Conservation (phyloP, 306 rosid species). For the Adenanthera pavonina region DNA sequence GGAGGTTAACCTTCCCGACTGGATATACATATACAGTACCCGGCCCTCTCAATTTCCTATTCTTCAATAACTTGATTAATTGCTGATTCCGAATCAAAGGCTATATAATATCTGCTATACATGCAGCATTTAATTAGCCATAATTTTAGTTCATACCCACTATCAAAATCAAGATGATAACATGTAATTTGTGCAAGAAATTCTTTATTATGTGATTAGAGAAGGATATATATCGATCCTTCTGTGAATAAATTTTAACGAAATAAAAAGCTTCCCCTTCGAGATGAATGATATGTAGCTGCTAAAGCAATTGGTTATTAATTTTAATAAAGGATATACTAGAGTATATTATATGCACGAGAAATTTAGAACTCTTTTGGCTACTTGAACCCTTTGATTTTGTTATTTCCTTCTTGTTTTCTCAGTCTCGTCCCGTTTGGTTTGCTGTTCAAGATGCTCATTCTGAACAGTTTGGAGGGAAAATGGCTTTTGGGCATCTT, state of each 20-base stretch:
- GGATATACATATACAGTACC: too few species aligned
- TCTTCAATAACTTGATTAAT: neutral
- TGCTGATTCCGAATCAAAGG: conserved; percentile 20
- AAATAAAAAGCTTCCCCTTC: conserved; percentile 10
- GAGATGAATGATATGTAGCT: conserved; percentile 15
- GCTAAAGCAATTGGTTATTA: conserved; percentile 19
- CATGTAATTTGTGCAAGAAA: conserved; percentile 22
- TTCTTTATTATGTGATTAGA: neutral
- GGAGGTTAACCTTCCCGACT: too few species aligned
- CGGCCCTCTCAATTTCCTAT: neutral
- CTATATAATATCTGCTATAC: neutral
- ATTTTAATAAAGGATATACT: conserved; percentile 32
- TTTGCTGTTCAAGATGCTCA: neutral
- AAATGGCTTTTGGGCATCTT: too few species aligned
- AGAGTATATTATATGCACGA: too few species aligned
- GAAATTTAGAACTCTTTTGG: too few species aligned
- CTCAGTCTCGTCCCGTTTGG: neutral
- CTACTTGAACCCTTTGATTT: too few species aligned
- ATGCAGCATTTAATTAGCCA: neutral
- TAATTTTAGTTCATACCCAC: conserved; percentile 8
- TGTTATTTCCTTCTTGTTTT: neutral
- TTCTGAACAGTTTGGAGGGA: neutral
- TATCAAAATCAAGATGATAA: neutral
- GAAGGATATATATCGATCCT: neutral
- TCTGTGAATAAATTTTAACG: conserved; percentile 11